Evolutionary conservation across 2,329 filamentous ascomycete genomes (phyloP), one percentile per base, ranked within the genome.

Genomic region (Diplodia corticola): DNA sequence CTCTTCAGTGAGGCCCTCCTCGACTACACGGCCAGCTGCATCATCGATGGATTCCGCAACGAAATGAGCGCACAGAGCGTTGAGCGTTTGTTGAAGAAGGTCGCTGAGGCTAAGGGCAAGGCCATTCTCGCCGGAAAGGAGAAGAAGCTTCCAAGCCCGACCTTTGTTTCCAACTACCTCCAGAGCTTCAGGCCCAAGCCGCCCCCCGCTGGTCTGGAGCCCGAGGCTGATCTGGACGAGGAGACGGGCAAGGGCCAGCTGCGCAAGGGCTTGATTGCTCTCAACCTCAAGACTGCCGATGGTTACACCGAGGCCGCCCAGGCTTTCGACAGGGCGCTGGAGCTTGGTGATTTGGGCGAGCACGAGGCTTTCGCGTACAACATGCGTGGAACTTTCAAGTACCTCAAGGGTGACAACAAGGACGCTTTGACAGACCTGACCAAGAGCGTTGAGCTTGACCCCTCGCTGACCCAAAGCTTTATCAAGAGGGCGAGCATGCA

Each of bases 401-500:
- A 96, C 76, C 86, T 99, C 68, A 89, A 91, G 71, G 95, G 95
- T 67, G 92, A 97, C 77, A 93, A 94, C 72, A 85, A 90, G 63
- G 86, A 89, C 68, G 95, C 95, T 3, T 84, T 97, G 70, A 82
- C 85, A 30, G 95, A 98, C 76, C 86, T 99, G 74, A 92, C 93
- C 79, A 95, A 91, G 87, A 96, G 92, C 78, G 90, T 98, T 67
- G 92, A 97, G 79, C 83, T 98, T 54, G 90, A 98, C 74, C 91
- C 92, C 15, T 84, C 87, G 9, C 84, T 98, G 81, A 96, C 93
- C 7, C 95, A 99, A 82, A 97, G 92, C 82, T 98, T 96, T 79
- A 97, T 99, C 82, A 99, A 99, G 86, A 91, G 95, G 68, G 95
- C 95, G 65, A 98, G 93, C 85, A 96, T 99, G 90, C 92, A 96